Percentiles rank a stretch among this genome's conserved stretches.
Evolutionary conservation across 2,329 filamentous ascomycete genomes (phyloP).

Genomic region (Alternaria postmessia): DNA sequence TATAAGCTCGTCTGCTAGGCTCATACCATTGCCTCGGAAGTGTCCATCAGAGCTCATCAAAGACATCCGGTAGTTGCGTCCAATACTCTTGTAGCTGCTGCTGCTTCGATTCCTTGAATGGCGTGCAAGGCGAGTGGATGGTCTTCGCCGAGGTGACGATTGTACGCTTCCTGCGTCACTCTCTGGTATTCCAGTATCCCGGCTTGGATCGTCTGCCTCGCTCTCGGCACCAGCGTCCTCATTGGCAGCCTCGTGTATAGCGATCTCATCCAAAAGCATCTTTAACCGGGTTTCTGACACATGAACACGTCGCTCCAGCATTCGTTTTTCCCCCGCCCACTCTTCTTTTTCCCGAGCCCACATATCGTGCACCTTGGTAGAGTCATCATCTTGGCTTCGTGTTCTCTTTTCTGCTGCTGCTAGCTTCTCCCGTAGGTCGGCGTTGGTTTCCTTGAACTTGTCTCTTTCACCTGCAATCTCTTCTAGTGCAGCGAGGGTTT

Average conservation of each 20-base stretch:
- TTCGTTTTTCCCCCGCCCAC: slow-evolving; percentile 85
- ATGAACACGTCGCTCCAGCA: slow-evolving; percentile 83
- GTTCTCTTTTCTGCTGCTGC: slow-evolving; percentile 80
- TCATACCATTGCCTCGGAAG: slow-evolving; percentile 71
- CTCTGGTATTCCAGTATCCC: slow-evolving; percentile 65
- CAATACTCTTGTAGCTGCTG: slow-evolving; percentile 60
- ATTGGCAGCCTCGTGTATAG: slow-evolving; percentile 66
- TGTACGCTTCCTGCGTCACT: slow-evolving; percentile 76
- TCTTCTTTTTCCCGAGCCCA: slow-evolving; percentile 85
- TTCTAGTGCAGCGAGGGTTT: slow-evolving; percentile 83
- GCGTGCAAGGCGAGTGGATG: slow-evolving; percentile 54
- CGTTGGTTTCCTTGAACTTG: slow-evolving; percentile 74
- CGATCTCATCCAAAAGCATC: slow-evolving; percentile 83
- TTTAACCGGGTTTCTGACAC: slow-evolving; percentile 89
- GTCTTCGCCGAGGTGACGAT: slow-evolving; percentile 64
- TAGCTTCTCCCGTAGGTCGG: slow-evolving; percentile 78
- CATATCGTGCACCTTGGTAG: slow-evolving; percentile 76
- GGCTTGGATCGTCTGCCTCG: slow-evolving; percentile 68
- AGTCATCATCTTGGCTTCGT: slow-evolving; percentile 82
- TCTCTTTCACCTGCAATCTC: slow-evolving; percentile 88
- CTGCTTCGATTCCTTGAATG: slow-evolving; percentile 67
- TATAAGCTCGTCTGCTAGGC: slow-evolving; percentile 88
- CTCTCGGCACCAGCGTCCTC: slow-evolving; percentile 57
- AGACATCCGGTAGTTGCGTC: slow-evolving; percentile 73
- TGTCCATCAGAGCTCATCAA: slow-evolving; percentile 64